Evolutionary conservation across 441 rosid species (phyloP), one percentile per base, ranked within the genome.

Genomic region (Adansonia rubrostipa): DNA sequence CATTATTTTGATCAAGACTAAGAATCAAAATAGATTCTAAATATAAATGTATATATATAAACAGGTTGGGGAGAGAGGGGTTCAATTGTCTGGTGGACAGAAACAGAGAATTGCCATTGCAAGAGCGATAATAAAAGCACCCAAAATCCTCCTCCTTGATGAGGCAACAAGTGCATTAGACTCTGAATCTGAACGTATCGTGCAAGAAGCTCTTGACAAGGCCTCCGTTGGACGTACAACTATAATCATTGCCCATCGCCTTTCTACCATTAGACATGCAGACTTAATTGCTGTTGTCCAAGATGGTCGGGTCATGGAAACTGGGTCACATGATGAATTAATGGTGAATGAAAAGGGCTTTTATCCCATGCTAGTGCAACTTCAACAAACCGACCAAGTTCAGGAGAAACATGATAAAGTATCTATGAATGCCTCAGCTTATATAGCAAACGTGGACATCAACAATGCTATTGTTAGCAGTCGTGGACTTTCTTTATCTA

Each of bases 121-220:
- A 54, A 54, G 22, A 54, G 22, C 60, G 2, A 4, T 54, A 20
- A 54, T n/a, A 5, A n/a, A 54, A 54, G 60, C 60, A 54, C 60
- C 60, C 60, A 54, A 54, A 54, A 54, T n/a, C 60, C 22, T 54
- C 19, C 60, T 15, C 7, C 19, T 54, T 5, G 60, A 54, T n/a
- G 60, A 54, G 20, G 60, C 60, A 5, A 54, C 60, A 54, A n/a
- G 60, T 54, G 60, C 60, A 54, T 54, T 54, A n/a, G 60, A 54
- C 3, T 54, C 60, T 6, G 60, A 54, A 54, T 54, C 60, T 6
- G 60, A 54, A 54, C 19, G 8, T 14, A n/a, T 54, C n/a, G 60
- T 54, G 9, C 60, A 54, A 54, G 60, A 54, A 54, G 22, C 22
- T 54, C 60, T 54, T n/a, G 54, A 54, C 19, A 54, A 54, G 19